phyloP scores from a whole-genome alignment of 2,329 filamentous ascomycete species.

The Cytospora leucostoma region DNA sequence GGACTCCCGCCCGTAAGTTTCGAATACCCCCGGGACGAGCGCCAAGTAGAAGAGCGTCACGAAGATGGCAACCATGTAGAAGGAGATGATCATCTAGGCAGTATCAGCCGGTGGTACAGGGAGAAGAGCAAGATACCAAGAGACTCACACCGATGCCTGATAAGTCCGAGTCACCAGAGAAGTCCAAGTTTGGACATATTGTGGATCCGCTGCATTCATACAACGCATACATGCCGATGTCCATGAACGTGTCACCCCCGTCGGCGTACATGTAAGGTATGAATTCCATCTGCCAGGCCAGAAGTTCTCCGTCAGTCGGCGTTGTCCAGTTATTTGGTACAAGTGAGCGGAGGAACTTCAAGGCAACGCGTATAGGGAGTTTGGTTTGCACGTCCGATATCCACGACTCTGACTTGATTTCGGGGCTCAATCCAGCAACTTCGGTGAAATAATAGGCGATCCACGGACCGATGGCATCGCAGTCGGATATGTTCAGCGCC shows the following conservation, averaged over 20 bases:
- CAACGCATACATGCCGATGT: no score
- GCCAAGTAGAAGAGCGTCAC: constrained; percentile 26
- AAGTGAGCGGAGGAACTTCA: constrained; percentile 13
- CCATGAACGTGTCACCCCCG: no score
- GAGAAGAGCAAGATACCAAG: no score
- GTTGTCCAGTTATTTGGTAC: constrained; percentile 20
- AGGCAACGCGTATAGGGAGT: constrained; percentile 9
- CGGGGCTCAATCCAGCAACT: rapidly evolving
- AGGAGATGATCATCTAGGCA: constrained; percentile 21
- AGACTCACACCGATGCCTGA: constrained; percentile 25
- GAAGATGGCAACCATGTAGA: constrained; percentile 25
- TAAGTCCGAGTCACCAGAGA: constrained; percentile 24
- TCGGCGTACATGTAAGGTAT: no score
- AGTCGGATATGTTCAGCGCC: not conserved
- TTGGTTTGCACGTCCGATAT: not conserved
- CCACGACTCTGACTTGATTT: not conserved
- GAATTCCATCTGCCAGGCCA: no score
- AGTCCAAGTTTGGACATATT: constrained; percentile 23
- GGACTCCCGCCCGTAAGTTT: constrained; percentile 10
- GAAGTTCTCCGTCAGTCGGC: constrained; percentile 2
- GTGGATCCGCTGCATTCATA: no score
- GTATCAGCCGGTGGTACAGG: no score
- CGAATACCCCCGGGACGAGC: constrained; percentile 14
- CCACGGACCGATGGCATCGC: not conserved
- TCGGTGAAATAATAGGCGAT: not conserved